Conservation (phyloP, 2,329 filamentous ascomycete species). For the Aspergillus glaucus region DNA sequence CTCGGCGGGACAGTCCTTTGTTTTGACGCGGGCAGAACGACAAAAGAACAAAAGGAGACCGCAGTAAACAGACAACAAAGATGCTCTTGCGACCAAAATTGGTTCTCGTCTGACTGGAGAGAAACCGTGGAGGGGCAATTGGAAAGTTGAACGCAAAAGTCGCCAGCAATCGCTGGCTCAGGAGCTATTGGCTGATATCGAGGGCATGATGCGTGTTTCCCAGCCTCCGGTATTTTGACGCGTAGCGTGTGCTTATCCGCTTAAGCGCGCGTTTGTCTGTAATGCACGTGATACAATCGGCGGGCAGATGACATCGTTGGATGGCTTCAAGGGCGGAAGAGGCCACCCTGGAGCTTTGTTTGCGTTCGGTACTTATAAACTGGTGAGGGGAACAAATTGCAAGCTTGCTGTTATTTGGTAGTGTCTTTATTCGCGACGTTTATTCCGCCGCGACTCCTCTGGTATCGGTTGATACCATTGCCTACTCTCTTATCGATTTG, state of each 20-base stretch:
- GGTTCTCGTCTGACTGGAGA: too few species aligned
- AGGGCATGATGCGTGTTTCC: slow-evolving; percentile 2
- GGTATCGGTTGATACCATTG: background rate
- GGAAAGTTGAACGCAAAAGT: background rate
- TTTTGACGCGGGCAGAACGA: background rate
- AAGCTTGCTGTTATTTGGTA: background rate
- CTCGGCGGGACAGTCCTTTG: background rate
- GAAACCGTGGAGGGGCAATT: background rate
- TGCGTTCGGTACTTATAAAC: background rate
- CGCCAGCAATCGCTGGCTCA: background rate
- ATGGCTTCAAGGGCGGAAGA: slow-evolving; percentile 7
- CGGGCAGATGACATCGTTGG: slow-evolving; percentile 1
- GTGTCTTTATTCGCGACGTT: slow-evolving; percentile 1
- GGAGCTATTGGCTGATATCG: background rate
- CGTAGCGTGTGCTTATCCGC: slow-evolving; percentile 10
- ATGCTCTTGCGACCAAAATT: background rate
- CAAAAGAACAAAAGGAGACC: background rate
- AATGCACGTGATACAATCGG: slow-evolving; percentile 4
- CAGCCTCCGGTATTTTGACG: slow-evolving; percentile 17
- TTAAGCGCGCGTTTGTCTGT: slow-evolving; percentile 8
- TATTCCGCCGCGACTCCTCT: background rate
- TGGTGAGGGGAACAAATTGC: background rate
- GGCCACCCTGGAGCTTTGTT: slow-evolving; percentile 16
- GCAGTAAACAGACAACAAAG: background rate
- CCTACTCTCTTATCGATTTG: background rate